Base-by-base conservation (phyloP, 148 eudicot genomes). In the Mesembryanthemum crystallinum region DNA sequence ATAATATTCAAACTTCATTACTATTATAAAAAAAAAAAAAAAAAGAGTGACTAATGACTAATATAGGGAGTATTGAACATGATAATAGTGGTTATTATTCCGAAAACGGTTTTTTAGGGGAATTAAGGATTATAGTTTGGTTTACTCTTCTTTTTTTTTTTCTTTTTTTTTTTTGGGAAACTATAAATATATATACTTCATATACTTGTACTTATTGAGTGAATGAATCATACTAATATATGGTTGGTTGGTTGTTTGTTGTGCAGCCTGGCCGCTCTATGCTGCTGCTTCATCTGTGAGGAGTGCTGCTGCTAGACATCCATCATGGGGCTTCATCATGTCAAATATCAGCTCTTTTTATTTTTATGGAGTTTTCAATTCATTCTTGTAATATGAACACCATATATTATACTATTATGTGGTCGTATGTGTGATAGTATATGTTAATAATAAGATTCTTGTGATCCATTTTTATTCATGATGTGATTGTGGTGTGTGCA, bases 231-330 rank as follows among this genome's bases (percentile, higher is more conserved):
- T 54, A 54, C 18, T 20, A 17, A 18, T 54, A 3, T 0, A 0
- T 54, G n/a, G n/a, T n/a, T n/a, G n/a, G n/a, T 57, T 57, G 1
- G 0, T 23, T 57, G 11, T 21, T n/a, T 57, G 25, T 21, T 57
- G 27, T 57, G 80, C 85, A 83, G 85, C 42, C 47, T 83, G 65
- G 85, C 85, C 0, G 85, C 77, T 2, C 51, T 83, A 68, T 83
- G 85, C 72, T 83, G 85, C 77, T 83, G 85, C n/a, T 80, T 57
- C 18, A 8, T 76, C 21, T 80, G 83, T 71, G 79, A 80, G 57
- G 83, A 80, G 59, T 80, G 83, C 72, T 80, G 79, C 30, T 77
- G 73, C 13, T 77, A 58, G 60, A 59, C 35, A 75, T 32, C 39
- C 63, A 62, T 49, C 14, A 12, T 43, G 52, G 15, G 60, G 35